These are phyloP conservation scores for Beta lomatogona DNA, from an alignment of 179 eudicot genomes.

Conservation along the genomic window DNA sequence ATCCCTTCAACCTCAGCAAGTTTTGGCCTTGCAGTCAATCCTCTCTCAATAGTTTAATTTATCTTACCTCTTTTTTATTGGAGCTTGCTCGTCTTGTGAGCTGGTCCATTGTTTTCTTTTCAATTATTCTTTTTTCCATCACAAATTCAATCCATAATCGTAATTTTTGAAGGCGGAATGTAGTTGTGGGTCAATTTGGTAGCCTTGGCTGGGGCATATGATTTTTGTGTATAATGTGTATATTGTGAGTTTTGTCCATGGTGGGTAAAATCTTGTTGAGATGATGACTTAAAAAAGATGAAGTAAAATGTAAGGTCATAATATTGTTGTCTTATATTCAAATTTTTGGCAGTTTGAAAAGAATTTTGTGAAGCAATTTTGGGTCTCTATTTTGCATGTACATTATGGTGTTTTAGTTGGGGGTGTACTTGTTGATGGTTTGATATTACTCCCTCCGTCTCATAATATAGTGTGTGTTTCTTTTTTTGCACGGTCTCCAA, in stretches of 20 bases:
- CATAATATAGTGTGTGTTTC: too few relatives aligned
- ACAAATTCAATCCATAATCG: constrained; percentile 18
- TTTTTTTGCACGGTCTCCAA: too few relatives aligned
- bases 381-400: constrained; percentile 1
- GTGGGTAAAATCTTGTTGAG: background rate
- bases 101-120: constrained; percentile 7
- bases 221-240: constrained; percentile 30
- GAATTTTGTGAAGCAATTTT: constrained; percentile 25
- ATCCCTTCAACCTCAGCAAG: constrained; percentile 48
- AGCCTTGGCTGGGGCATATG: constrained; percentile 19
- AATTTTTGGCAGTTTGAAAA: background rate
- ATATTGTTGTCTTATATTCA: background rate
- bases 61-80: background rate
- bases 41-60: constrained; percentile 36
- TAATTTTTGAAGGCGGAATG: constrained; percentile 13
- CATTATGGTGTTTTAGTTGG: background rate
- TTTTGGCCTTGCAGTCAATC: constrained; percentile 41
- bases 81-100: background rate
- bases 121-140: constrained; percentile 29
- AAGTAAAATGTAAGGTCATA: constrained; percentile 11
- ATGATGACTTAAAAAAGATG: background rate
- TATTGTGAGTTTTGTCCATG: constrained; percentile 16
- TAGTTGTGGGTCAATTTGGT: constrained; percentile 5
- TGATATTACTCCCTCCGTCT: too few relatives aligned
- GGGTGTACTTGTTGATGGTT: background rate